Base-by-base conservation (phyloP, 805 yeast genomes). In the Ogataea salicorniae region DNA sequence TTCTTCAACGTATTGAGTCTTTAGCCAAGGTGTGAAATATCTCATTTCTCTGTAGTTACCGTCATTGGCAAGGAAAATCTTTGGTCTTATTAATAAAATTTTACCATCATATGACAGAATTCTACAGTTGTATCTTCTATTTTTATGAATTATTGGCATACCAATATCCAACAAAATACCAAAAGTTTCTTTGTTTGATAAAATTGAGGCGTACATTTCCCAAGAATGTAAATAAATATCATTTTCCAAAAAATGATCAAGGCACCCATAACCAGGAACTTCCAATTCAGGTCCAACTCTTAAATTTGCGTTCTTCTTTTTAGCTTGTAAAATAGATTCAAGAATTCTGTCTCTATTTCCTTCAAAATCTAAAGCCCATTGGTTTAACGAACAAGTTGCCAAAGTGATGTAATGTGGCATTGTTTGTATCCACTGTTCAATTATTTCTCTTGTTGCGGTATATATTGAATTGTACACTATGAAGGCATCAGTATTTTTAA, bases 41-140 rank as follows among this genome's bases (percentile, higher is more conserved):
- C 99, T 77, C 98, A 94, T 91, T 66, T 94, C 99, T 43, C 99
- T 79, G 69, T 95, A 94, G 64, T 94, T 94, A 0, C 99, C 99
- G 69, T 94, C 99, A 63, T 94, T 95, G 16, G 98, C 98, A 43
- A 94, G 75, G 79, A 90, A 84, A 40, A 94, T 62, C 64, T 94
- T 94, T 16, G 99, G 99, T 58, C 98, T 79, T 56, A 94, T 92
- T 55, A 92, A 73, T 40, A 91, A 67, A 46, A 94, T 86, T 59
- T 80, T 72, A 34, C 91, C 89, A 68, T 90, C 82, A 62, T 80
- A 78, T 2, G 96, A 84, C 38, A 94, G 67, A 40, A 94, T 70
- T 52, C 99, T 81, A 71, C 98, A 94, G 62, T 94, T 94, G 74
- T 88, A 95, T 59, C 92, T 80, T 54, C 89, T 86, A 47, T 86